These are phyloP conservation scores for Arthrocladium fulminans DNA, from an alignment of 2,329 filamentous ascomycete species.

Conservation along the genomic window DNA sequence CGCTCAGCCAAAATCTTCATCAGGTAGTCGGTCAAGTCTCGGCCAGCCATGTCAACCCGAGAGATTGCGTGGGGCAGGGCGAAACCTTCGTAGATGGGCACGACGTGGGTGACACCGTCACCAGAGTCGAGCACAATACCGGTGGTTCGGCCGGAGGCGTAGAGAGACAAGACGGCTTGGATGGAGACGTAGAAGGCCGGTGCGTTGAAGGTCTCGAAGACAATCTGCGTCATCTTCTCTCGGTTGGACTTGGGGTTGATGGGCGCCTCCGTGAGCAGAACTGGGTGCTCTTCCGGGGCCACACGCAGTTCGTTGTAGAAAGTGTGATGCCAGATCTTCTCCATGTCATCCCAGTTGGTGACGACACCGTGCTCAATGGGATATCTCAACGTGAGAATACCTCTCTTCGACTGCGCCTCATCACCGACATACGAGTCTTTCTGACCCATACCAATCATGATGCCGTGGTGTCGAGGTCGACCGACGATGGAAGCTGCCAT, in stretches of 20 bases:
- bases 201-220: conserved; percentile 99
- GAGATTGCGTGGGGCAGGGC: conserved; percentile 99
- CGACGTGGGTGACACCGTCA: conserved; percentile 99
- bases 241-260: conserved; percentile 99
- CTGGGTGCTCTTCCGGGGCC: conserved; percentile 98
- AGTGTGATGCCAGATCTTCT: conserved; percentile 99
- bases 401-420: conserved; percentile 99
- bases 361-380: conserved; percentile 99
- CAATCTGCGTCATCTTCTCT: conserved; percentile 99
- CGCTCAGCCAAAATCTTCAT: conserved; percentile 99
- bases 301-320: conserved; percentile 99
- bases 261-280: conserved; percentile 96
- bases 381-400: conserved; percentile 99
- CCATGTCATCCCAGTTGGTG: conserved; percentile 99
- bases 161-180: conserved; percentile 97
- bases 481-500: conserved; percentile 92
- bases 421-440: conserved; percentile 99
- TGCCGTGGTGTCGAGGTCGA: conserved; percentile 99
- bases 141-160: conserved; percentile 99
- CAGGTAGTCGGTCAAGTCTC: conserved; percentile 99
- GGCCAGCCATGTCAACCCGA: conserved; percentile 99
- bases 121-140: conserved; percentile 99
- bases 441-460: conserved; percentile 99
- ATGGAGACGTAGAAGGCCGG: conserved; percentile 99
- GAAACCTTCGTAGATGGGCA: conserved; percentile 99